A percentile compares a stretch with the other conserved stretches of the same genome.
phyloP scores from a whole-genome alignment of 192 early-diverging fungal genomes.

The Backusella australiensis region DNA sequence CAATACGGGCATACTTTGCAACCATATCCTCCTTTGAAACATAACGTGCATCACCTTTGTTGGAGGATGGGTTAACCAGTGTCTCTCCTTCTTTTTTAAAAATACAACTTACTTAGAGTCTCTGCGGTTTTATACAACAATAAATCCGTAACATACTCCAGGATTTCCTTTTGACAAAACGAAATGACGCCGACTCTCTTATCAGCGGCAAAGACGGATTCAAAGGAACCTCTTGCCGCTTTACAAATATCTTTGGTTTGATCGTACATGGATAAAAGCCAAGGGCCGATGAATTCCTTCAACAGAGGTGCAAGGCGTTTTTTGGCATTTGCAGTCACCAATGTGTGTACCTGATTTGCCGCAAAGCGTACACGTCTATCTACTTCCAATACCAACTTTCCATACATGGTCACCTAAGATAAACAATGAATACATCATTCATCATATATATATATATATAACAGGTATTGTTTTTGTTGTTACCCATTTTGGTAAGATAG shows the following conservation, averaged over 20 bases:
- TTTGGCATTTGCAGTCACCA: slow-evolving; percentile 61
- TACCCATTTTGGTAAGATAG: slow-evolving; percentile 50
- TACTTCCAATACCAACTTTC: slow-evolving; percentile 67
- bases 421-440: slow-evolving; percentile 11
- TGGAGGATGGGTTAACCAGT: neutral
- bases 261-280: slow-evolving; percentile 85
- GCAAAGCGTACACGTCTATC: slow-evolving; percentile 82
- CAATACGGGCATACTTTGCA: slow-evolving; percentile 64
- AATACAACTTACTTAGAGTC: slow-evolving; percentile 62
- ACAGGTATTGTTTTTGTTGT: slow-evolving; percentile 34
- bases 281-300: slow-evolving; percentile 79
- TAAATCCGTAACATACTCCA: slow-evolving; percentile 66
- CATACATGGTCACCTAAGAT: slow-evolving; percentile 63
- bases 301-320: slow-evolving; percentile 80
- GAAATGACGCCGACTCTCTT: slow-evolving; percentile 74
- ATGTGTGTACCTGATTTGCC: slow-evolving; percentile 64
- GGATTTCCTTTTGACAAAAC: slow-evolving; percentile 75
- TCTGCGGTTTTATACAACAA: slow-evolving; percentile 77
- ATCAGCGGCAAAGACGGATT: slow-evolving; percentile 75
- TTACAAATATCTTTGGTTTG: slow-evolving; percentile 72
- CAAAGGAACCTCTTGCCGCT: slow-evolving; percentile 60
- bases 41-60: slow-evolving; percentile 66
- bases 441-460: neutral
- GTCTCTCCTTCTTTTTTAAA: slow-evolving; percentile 7
- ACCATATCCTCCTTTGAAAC: slow-evolving; percentile 74